Evolutionary conservation across 1,284 basidiomycete species (phyloP).

Genomic region (Peniophora sp.): DNA sequence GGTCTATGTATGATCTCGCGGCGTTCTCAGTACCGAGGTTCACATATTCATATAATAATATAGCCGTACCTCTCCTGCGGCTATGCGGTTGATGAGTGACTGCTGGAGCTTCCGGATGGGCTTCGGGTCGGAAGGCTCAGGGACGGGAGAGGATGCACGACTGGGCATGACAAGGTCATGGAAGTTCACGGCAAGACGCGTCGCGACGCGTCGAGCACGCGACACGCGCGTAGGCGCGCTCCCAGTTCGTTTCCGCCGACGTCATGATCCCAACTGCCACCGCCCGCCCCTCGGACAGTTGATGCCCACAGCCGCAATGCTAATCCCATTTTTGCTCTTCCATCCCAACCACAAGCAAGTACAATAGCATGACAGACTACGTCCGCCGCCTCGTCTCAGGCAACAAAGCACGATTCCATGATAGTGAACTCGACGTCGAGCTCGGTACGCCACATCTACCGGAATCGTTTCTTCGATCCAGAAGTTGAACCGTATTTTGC

Average conservation of each 20-base stretch:
- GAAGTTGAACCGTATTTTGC: background rate
- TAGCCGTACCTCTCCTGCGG: constrained; percentile 74
- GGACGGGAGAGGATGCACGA: background rate
- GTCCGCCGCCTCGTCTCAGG: constrained; percentile 67
- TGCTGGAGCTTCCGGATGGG: constrained; percentile 69
- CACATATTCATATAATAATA: too few relatives aligned
- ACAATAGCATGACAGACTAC: constrained; percentile 48
- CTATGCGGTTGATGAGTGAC: constrained; percentile 73
- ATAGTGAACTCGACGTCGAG: constrained; percentile 61
- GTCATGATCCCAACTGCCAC: too few relatives aligned
- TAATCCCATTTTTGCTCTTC: background rate
- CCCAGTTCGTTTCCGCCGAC: too few relatives aligned
- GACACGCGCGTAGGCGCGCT: too few relatives aligned
- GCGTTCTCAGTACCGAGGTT: too few relatives aligned
- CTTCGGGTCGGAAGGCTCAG: constrained; percentile 19
- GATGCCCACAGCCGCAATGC: too few relatives aligned
- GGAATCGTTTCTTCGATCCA: background rate
- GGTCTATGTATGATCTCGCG: constrained; percentile 97
- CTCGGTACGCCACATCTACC: constrained; percentile 35
- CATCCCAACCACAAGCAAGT: background rate
- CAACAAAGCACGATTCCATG: constrained; percentile 71
- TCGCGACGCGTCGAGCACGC: background rate
- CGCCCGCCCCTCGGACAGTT: too few relatives aligned
- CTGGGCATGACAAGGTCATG: background rate
- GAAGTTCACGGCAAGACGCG: background rate